Conservation (phyloP, 345 rosid species). For the Citrus maxima region DNA sequence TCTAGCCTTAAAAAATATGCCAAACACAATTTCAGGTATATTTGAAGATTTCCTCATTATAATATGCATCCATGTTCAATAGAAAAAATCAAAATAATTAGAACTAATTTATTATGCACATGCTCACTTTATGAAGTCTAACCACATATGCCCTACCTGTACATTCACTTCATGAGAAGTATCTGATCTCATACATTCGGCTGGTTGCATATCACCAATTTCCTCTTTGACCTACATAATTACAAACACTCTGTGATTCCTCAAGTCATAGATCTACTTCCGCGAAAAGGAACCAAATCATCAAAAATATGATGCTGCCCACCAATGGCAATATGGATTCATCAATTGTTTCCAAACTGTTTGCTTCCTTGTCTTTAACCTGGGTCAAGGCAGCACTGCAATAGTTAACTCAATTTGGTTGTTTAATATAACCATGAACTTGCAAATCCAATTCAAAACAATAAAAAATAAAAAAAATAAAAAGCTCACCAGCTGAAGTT, state of each 20-base stretch:
- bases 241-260: neutral
- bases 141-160: constrained; percentile 32
- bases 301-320: constrained; percentile 20
- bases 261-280: constrained; percentile 14
- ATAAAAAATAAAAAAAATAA: neutral
- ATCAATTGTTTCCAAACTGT: constrained; percentile 29
- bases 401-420: neutral
- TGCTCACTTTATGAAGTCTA: neutral
- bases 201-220: constrained; percentile 17
- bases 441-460: constrained; percentile 1
- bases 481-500: constrained; percentile 63
- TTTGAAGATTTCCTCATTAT: neutral
- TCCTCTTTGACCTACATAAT: constrained; percentile 41
- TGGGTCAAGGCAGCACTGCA: constrained; percentile 27
- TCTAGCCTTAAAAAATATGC: constrained; percentile 27
- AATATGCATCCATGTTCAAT: neutral
- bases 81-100: neutral
- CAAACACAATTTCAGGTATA: constrained; percentile 19
- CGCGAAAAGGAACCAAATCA: constrained; percentile 11
- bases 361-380: constrained; percentile 50
- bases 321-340: constrained; percentile 38
- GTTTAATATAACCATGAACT: neutral
- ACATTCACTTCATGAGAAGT: constrained; percentile 21
- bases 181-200: constrained; percentile 23
- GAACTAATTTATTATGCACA: neutral